Evolutionary conservation across 768 basidiomycete genomes (phyloP).

Genomic region (Leccinum imitatum): DNA sequence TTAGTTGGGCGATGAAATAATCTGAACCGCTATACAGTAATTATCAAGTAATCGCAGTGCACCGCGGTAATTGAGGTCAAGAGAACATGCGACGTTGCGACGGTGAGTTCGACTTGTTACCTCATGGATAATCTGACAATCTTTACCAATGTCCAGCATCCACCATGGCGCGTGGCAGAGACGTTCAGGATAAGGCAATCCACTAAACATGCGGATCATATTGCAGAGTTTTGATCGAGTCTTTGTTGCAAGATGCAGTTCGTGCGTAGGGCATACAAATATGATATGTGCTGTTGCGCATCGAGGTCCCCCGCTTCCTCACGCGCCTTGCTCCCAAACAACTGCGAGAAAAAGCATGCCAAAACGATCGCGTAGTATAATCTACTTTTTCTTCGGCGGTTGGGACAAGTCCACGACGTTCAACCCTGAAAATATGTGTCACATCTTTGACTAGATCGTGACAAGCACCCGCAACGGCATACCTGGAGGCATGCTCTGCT

Average conservation of each 20-base stretch:
- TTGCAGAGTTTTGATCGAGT: constrained; percentile 4
- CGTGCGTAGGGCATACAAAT: constrained; percentile 20
- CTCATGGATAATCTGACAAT: background rate
- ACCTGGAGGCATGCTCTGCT: constrained; percentile 95
- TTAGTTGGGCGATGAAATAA: constrained; percentile 23
- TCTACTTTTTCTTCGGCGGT: constrained; percentile 69
- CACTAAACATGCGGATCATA: background rate
- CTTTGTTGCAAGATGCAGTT: constrained; percentile 22
- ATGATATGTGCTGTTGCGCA: constrained; percentile 9
- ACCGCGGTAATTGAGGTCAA: background rate
- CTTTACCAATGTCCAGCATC: background rate
- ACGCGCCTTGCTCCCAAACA: background rate
- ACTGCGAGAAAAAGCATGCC: constrained; percentile 5
- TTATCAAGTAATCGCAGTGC: background rate
- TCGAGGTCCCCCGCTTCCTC: constrained; percentile 6
- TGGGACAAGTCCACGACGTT: constrained; percentile 65
- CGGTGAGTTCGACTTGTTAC: background rate
- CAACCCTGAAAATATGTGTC: constrained; percentile 51
- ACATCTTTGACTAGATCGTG: background rate
- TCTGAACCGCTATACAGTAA: background rate
- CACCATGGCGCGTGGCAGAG: background rate
- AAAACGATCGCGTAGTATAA: constrained; percentile 5
- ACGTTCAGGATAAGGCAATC: background rate
- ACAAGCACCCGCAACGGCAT: constrained; percentile 29
- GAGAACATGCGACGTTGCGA: background rate